These are phyloP conservation scores for Cornus suecica DNA, from an alignment of 148 eudicot species.

Conservation along the genomic window DNA sequence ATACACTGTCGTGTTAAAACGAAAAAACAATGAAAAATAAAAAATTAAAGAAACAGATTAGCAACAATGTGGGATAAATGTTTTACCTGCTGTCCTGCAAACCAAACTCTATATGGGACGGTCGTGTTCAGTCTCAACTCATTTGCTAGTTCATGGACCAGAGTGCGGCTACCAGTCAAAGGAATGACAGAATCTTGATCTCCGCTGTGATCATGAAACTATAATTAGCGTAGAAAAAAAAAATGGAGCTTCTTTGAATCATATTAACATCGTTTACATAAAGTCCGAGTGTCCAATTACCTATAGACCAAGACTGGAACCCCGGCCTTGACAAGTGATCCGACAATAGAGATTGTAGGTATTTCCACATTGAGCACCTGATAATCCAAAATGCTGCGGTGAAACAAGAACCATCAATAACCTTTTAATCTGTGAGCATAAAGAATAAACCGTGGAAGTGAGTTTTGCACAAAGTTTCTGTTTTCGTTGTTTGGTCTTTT, in stretches of 20 bases:
- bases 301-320: slow-evolving; percentile 92
- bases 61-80: too few species aligned
- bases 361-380: slow-evolving; percentile 73
- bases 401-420: background rate
- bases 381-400: slow-evolving; percentile 76
- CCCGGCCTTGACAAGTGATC: slow-evolving; percentile 61
- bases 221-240: background rate
- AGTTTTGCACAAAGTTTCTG: background rate
- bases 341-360: slow-evolving; percentile 81
- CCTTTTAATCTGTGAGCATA: background rate
- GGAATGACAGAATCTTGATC: slow-evolving; percentile 95
- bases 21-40: too few species aligned
- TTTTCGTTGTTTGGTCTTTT: background rate
- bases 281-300: slow-evolving; percentile 25
- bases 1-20: background rate
- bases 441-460: background rate
- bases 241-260: background rate
- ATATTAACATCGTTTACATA: background rate
- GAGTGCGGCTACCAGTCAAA: slow-evolving; percentile 69
- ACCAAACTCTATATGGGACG: slow-evolving; percentile 83
- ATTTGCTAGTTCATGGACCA: slow-evolving; percentile 55
- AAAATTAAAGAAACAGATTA: background rate
- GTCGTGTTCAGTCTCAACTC: slow-evolving; percentile 59
- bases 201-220: slow-evolving; percentile 43
- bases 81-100: slow-evolving; percentile 75